phyloP scores from a whole-genome alignment of 1,284 basidiomycete genomes.

The Naganishia sp. region DNA sequence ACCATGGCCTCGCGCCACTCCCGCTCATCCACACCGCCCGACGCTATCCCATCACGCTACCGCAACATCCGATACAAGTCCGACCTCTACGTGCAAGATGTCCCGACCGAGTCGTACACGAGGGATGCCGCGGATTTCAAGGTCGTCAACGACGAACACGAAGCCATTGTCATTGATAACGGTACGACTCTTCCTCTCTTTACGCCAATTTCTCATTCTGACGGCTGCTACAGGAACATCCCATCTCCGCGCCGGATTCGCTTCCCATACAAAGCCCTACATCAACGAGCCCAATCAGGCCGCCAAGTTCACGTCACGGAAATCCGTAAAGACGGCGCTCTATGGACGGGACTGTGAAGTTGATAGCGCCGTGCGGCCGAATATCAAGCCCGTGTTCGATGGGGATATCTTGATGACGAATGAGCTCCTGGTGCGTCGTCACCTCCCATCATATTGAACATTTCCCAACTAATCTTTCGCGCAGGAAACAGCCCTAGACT shows the following conservation, averaged over 20 bases:
- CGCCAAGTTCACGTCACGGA: slow-evolving; percentile 83
- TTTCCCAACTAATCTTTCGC: not conserved
- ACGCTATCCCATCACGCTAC: slow-evolving; percentile 1
- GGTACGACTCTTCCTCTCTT: slow-evolving; percentile 6
- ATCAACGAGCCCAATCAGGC: slow-evolving; percentile 71
- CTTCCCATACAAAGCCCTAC: slow-evolving; percentile 54
- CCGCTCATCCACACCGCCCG: no score
- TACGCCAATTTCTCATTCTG: not conserved
- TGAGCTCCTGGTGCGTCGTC: slow-evolving; percentile 77
- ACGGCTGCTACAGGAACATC: slow-evolving; percentile 62
- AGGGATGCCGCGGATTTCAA: slow-evolving; percentile 11
- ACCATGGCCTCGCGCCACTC: not conserved
- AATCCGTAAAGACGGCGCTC: slow-evolving; percentile 64
- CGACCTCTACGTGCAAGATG: slow-evolving; percentile 19
- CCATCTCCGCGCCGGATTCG: slow-evolving; percentile 85
- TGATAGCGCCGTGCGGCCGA: slow-evolving; percentile 76
- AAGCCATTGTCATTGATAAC: slow-evolving; percentile 25
- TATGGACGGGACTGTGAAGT: slow-evolving; percentile 82
- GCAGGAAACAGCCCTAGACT: slow-evolving; percentile 92
- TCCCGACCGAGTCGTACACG: slow-evolving; percentile 12
- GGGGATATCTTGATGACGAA: slow-evolving; percentile 85
- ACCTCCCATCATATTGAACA: not conserved
- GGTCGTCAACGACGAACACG: slow-evolving; percentile 8
- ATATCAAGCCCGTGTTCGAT: slow-evolving; percentile 80
- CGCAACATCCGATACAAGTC: slow-evolving; percentile 19